A percentile compares a stretch with the other conserved stretches of the same genome.
These are phyloP conservation scores for Croton setiger DNA, from an alignment of 441 rosid species.

Conservation along the genomic window DNA sequence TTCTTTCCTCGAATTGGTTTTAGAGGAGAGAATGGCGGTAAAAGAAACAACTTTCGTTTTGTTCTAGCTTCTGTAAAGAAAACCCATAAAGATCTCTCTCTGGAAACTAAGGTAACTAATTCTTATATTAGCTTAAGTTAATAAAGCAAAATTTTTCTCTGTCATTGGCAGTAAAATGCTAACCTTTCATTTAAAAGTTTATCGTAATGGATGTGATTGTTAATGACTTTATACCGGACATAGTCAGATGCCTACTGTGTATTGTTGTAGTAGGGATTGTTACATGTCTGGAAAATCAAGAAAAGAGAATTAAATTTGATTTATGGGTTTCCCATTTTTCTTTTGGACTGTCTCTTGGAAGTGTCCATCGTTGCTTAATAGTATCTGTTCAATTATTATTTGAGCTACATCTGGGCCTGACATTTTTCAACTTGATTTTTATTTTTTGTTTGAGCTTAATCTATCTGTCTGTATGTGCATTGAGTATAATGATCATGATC, in stretches of 20 bases:
- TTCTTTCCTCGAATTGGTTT: slow-evolving; percentile 17
- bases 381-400: slow-evolving; percentile 31
- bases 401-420: slow-evolving; percentile 66
- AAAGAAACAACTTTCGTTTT: slow-evolving; percentile 24
- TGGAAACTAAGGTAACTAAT: slow-evolving; percentile 34
- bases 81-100: slow-evolving; percentile 23
- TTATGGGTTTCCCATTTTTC: slow-evolving; percentile 29
- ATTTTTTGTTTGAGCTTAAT: neutral
- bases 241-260: slow-evolving; percentile 39
- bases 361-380: slow-evolving; percentile 60
- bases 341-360: slow-evolving; percentile 24
- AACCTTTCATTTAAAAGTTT: no score
- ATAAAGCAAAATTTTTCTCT: no score
- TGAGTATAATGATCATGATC: no score
- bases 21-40: slow-evolving; percentile 23
- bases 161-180: no score
- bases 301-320: slow-evolving; percentile 19
- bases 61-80: slow-evolving; percentile 32
- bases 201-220: no score
- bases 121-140: neutral
- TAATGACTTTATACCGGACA: slow-evolving; percentile 22
- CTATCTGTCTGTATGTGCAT: no score
- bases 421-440: slow-evolving; percentile 10
- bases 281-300: slow-evolving; percentile 39
- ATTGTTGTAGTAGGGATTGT: slow-evolving; percentile 30